A percentile compares a stretch with the other conserved stretches of the same genome.
phyloP scores from a whole-genome alignment of 768 basidiomycete species.

The Amanita rubescens region DNA sequence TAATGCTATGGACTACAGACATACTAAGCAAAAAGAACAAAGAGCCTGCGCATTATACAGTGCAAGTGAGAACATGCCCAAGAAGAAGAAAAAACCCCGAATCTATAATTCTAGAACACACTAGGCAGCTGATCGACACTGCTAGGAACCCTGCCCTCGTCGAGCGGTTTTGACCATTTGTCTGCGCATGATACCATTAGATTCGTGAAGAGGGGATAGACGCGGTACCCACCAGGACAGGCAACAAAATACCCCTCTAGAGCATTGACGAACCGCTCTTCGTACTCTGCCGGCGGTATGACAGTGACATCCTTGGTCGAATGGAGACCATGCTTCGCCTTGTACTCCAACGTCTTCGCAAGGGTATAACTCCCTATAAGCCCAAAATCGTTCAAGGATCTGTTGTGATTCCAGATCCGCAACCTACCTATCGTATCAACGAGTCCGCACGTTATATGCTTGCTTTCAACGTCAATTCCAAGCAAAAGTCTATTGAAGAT shows the following conservation, averaged over 20 bases:
- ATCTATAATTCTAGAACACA: no score
- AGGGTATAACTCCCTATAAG: conserved; percentile 73
- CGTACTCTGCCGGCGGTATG: conserved; percentile 73
- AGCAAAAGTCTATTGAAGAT: conserved; percentile 49
- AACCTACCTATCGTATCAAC: conserved; percentile 74
- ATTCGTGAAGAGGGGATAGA: neutral
- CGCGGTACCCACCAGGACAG: conserved; percentile 55
- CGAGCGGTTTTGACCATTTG: conserved; percentile 4
- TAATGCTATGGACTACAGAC: no score
- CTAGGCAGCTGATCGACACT: no score
- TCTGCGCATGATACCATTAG: neutral
- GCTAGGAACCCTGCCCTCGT: no score
- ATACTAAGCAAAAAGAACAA: no score
- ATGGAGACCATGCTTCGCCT: conserved; percentile 72
- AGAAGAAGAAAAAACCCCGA: no score
- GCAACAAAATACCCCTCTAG: conserved; percentile 71
- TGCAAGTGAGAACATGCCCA: no score
- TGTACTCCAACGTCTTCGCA: conserved; percentile 81
- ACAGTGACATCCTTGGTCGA: conserved; percentile 72
- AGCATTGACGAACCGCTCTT: conserved; percentile 66
- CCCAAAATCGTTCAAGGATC: neutral
- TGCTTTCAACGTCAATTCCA: conserved; percentile 59
- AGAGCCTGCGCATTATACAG: no score
- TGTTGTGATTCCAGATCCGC: neutral
- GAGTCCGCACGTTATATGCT: conserved; percentile 68